Base-by-base conservation (phyloP, 352 stramenopile species). In the Phytopythium helicoides region DNA sequence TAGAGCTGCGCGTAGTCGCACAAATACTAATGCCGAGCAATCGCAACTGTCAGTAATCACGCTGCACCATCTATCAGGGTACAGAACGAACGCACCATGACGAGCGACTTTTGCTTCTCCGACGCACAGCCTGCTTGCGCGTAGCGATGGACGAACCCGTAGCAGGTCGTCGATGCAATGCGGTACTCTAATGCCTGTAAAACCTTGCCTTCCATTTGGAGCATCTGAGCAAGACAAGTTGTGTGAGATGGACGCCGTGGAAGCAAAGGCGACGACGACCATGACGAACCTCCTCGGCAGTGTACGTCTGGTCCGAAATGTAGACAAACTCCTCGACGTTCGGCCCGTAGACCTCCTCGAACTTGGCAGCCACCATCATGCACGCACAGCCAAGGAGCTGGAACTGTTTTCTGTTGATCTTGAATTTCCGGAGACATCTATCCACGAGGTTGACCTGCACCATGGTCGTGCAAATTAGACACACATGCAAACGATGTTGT, bases 221-320 rank as follows among this genome's bases (percentile, higher is more conserved):
- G 71, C 83, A 93, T 93, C 77, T 91, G 28, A 19, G 19, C 28
- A 33, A 10, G 7, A 22, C 12, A 47, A 7, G 11, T 4, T 15
- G 1, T 34, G 18, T 21, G 25, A 37, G 1, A 33, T 28, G 1
- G 12, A 31, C n/a, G 51, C 28, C 9, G 28, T 19, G 14, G 41
- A 31, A 19, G 41, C 42, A 4, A n/a, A 7, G 23, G 23, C 22
- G 6, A 8, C 2, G 8, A 34, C 15, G 34, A 25, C 6, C 16
- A 25, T n/a, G 28, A 58, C 63, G 3, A 61, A 91, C 80, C 79
- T 91, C 74, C 44, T 89, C 74, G 6, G 74, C 66, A 18, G 82
- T 96, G 69, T 99, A 99, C 16, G 95, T 97, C 60, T 97, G 80
- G 66, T 99, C 95, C 3, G 93, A 98, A 54, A 99, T 98, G 76